Evolutionary conservation across 1,284 basidiomycete genomes (phyloP), one percentile per base, ranked within the genome.

Genomic region (Blastosporella zonata): DNA sequence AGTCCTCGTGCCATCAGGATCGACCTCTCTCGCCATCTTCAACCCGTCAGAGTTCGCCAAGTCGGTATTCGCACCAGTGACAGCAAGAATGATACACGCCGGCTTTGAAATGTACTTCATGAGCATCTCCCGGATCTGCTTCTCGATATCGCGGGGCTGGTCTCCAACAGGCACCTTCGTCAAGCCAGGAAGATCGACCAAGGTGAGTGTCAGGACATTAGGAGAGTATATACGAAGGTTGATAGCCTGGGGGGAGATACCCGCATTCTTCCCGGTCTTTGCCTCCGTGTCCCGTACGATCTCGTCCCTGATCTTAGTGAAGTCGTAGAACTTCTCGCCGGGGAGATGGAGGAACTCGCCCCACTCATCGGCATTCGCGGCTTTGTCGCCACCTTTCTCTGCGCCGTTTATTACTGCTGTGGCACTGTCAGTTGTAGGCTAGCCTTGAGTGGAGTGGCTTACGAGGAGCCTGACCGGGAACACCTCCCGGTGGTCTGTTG

Each of bases 91-190:
- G 64, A 90, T 90, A 75, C 85, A 88, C 21, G 83, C 80, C 18
- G 96, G 91, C 68, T 93, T 93, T 17, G 90, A 87, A 66, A 99
- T 98, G 68, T 89, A 98, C 70, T 96, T 96, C 67, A 93, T 70
- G 47, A 98, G 75, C 96, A 99, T 98, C 52, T 98, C 96, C 52
- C 82, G 81, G 60, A 99, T 99, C 70, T 98, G 96, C 66, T 90
- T 92, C 75, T 99, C 96, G 56, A 99, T 98, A 68, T 98, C 96
- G 55, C 87, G 82, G 8, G 96, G 96, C 66, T 99, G 96, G 73
- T 99, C 96, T 35, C 96, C 96, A 38, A 98, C 95, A 13, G 96
- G 96, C 8, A 93, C 90, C 71, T 97, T 97, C 35, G 96, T 98
- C 49, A 98, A 72, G 67, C 96, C 96, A 47, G 96, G 96, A 46